These are phyloP conservation scores for Lentinula guzmanii DNA, from an alignment of 768 basidiomycete species.

Conservation along the genomic window DNA sequence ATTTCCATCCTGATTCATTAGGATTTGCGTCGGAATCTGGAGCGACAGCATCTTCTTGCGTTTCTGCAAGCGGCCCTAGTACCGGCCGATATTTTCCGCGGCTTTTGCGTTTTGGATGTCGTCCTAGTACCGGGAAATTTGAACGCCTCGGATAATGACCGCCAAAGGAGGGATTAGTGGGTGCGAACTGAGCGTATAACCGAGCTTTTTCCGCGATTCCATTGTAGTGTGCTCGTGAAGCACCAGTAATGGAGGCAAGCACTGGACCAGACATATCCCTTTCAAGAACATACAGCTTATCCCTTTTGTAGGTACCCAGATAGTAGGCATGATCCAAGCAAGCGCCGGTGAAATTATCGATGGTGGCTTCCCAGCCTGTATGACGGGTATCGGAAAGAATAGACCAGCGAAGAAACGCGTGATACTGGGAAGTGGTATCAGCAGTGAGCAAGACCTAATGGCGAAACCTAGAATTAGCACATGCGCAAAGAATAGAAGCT, in stretches of 20 bases:
- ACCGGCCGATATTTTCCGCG: background rate
- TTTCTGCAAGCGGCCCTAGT: background rate
- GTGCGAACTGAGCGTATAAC: background rate
- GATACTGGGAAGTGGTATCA: conserved; percentile 1
- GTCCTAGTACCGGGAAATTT: background rate
- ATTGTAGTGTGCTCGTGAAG: background rate
- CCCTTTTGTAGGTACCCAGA: background rate
- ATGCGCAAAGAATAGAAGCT: background rate
- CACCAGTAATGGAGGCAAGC: background rate
- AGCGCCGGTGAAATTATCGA: background rate
- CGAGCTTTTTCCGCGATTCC: background rate
- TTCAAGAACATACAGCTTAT: background rate
- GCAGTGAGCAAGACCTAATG: background rate
- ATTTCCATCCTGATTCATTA: background rate
- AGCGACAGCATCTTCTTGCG: background rate
- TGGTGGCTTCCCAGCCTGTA: background rate
- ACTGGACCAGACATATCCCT: background rate
- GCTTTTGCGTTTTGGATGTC: background rate
- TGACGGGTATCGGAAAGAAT: background rate
- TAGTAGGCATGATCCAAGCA: background rate
- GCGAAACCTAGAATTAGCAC: background rate
- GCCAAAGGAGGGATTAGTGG: background rate
- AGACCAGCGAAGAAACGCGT: background rate
- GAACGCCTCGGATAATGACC: background rate
- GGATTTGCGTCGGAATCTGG: background rate